Evolutionary conservation across 768 basidiomycete species (phyloP), one percentile per base, ranked within the genome.

Genomic region (Psilocybe tampanensis): DNA sequence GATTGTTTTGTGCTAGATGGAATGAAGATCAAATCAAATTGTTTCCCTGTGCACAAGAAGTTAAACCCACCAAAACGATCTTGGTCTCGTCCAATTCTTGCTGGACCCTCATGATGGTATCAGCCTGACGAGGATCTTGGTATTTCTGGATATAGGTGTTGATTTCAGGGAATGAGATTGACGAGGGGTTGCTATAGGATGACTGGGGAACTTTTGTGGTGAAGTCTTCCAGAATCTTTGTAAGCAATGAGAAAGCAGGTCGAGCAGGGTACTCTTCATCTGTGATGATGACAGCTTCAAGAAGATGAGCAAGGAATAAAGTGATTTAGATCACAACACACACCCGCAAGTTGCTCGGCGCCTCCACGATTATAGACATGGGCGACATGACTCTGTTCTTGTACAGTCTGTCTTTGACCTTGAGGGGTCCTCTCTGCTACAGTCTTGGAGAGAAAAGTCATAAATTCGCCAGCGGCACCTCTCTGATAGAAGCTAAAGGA

Each of bases 21-120:
- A 50, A 45, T 21, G 29, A 19, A 33, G 22, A 7, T n/a, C 22
- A 26, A 29, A 18, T 45, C 43, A 47, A 3, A 12, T 8, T 41
- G 23, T 18, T 29, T 26, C 18, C 24, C 23, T 13, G 42, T 41
- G 13, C n/a, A 23, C 22, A 51, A n/a, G 52, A 17, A 49, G 24
- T 79, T 29, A 5, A 5, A 4, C 91, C 58, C 65, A 96, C 95
- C 72, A 99, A 76, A 44, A 98, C 86, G 63, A 99, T 96, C 89
- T 99, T 99, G 2, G 97, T 98, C 78, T 99, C 97, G 70, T 99
- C 97, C 52, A 99, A 75, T 70, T 99, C 97, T 68, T 94, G 90
- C 72, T 99, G 97, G 12, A 99, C 97, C 62, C 89, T 85, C 95
- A 98, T 96, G 68, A 99, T 98, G 18, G 92, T 89, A 76, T 99